These are phyloP conservation scores for Nicotiana undulata DNA, from an alignment of 257 asterid species.

Conservation along the genomic window DNA sequence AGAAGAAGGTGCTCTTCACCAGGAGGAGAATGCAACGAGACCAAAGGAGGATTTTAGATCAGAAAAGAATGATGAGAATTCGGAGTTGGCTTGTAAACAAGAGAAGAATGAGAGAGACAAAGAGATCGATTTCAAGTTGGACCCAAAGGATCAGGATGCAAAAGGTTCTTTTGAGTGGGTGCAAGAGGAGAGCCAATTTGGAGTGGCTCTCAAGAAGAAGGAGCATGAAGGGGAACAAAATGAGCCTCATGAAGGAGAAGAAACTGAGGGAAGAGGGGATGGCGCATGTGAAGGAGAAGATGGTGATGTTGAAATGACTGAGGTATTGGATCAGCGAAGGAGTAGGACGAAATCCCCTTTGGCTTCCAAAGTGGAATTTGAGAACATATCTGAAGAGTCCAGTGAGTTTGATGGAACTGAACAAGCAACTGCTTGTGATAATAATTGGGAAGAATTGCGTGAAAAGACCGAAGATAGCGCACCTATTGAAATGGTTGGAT, in stretches of 20 bases:
- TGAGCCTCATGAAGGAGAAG: constrained; percentile 18
- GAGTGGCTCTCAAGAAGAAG: constrained; percentile 10
- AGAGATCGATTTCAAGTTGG: constrained; percentile 7
- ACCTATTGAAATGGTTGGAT: constrained; percentile 22
- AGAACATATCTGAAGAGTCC: constrained; percentile 14
- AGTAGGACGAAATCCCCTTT: background rate
- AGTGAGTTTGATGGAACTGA: constrained; percentile 18
- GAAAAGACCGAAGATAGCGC: constrained; percentile 25
- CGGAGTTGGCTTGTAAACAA: constrained; percentile 19
- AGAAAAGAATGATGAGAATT: constrained; percentile 14
- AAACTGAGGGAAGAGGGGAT: constrained; percentile 19
- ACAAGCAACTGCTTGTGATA: constrained; percentile 18
- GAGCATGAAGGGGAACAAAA: constrained; percentile 16
- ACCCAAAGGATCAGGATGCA: constrained; percentile 15
- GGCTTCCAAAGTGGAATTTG: constrained; percentile 16
- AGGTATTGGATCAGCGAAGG: constrained; percentile 17
- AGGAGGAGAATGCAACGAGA: constrained; percentile 11
- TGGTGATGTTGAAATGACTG: constrained; percentile 14
- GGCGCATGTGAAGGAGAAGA: constrained; percentile 16
- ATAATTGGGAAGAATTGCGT: constrained; percentile 22
- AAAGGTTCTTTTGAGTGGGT: constrained; percentile 21
- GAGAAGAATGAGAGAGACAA: constrained; percentile 18
- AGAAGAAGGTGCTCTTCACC: constrained; percentile 12
- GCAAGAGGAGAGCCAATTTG: constrained; percentile 20
- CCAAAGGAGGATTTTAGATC: constrained; percentile 17